Conservation (phyloP, 257 asterid genomes). For the Fraxinus excelsior region DNA sequence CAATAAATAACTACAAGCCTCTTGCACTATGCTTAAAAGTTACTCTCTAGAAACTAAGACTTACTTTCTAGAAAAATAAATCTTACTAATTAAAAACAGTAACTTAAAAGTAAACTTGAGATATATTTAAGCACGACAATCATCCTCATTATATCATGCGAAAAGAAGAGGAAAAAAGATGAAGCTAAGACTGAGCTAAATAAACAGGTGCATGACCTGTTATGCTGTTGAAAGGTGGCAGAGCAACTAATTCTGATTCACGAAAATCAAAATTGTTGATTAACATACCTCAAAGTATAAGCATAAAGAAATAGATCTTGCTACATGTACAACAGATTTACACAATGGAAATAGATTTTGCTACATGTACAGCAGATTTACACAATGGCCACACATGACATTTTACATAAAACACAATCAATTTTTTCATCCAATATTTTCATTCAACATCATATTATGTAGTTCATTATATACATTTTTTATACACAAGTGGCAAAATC, state of each 20-base stretch:
- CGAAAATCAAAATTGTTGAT: not conserved
- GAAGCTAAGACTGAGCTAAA: not conserved
- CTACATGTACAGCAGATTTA: too few relatives aligned
- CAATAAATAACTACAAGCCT: not conserved
- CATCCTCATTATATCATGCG: not conserved
- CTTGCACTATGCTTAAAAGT: not conserved
- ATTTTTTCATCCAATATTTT: too few relatives aligned
- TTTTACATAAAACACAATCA: too few relatives aligned
- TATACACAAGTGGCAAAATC: too few relatives aligned
- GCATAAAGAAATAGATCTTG: not conserved
- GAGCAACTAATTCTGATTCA: conserved; percentile 51
- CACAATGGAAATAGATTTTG: too few relatives aligned
- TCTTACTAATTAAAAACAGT: not conserved
- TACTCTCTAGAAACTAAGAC: not conserved
- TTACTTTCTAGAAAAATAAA: not conserved
- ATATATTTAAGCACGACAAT: not conserved
- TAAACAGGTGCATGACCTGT: conserved; percentile 39
- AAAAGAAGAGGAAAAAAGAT: not conserved
- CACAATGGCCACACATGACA: too few relatives aligned
- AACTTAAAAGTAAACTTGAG: not conserved
- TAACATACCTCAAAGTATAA: not conserved
- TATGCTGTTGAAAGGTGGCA: conserved; percentile 71
- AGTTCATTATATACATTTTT: too few relatives aligned
- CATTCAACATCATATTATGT: too few relatives aligned
- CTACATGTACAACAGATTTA: too few relatives aligned